Evolutionary conservation across 305 asterid genomes (phyloP), one percentile per base, ranked within the genome.

Genomic region (Fraxinus latifolia): DNA sequence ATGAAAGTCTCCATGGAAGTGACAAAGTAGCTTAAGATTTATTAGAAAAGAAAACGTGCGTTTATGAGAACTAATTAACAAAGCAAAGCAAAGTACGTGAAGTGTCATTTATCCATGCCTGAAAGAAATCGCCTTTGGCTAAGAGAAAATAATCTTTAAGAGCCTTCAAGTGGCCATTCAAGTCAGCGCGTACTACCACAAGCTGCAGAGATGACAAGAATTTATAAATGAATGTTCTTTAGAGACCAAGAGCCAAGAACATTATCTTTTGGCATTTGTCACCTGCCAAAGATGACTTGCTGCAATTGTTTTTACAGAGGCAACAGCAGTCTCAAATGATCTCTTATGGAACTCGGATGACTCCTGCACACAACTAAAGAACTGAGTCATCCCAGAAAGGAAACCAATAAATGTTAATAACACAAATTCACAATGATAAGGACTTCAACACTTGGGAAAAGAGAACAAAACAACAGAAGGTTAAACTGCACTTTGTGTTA

Each of bases 211-310:
- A 84, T 77, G 83, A 82, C 58, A 75, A 79, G 83, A 81, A 79
- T 12, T 39, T 55, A 79, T 80, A 80, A 68, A 81, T 78, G 80
- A 78, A 62, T 62, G 77, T 79, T 47, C 62, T 67, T 70, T 77
- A 77, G 84, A 82, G 72, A 75, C 5, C 65, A 78, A 79, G 75
- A 72, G 67, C 67, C 67, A 55, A 55, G 27, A 37, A 65, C 34
- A 80, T 33, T 55, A 85, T 47, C 70, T 73, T 80, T 87, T 74
- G 79, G 80, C 84, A 85, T 74, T 78, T 74, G 79, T 76, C 80
- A 94, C 98, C 99, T 96, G 98, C 98, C 99, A 95, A 88, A 96
- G 99, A 90, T 91, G 98, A 90, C 92, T 92, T n/a, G 98, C 99
- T 76, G 99, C 98, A 89, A 96, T 92, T 27, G 92, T 88, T 85